Evolutionary conservation across 2,329 filamentous ascomycete species (phyloP).

Genomic region (Beauveria medogensis): DNA sequence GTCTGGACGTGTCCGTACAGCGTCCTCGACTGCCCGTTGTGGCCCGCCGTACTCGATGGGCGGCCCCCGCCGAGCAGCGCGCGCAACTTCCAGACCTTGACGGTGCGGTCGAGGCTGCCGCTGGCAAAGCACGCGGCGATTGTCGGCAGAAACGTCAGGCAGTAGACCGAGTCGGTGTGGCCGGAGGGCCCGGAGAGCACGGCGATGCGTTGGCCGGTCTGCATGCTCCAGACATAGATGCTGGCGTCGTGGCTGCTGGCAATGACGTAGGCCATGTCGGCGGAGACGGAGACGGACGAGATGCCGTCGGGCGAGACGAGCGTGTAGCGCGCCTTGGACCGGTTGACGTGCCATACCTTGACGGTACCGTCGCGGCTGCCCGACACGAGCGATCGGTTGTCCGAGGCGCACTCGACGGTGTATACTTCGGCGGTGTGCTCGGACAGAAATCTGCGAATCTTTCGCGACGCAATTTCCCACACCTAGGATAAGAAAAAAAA

Average conservation of each 20-base stretch:
- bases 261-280: constrained; percentile 86
- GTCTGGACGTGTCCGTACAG: constrained; percentile 90
- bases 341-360: constrained; percentile 89
- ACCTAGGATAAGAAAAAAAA: constrained; percentile 46
- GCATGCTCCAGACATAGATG: constrained; percentile 91
- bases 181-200: constrained; percentile 86
- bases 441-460: constrained; percentile 83
- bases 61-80: neutral
- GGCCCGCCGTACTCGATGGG: neutral
- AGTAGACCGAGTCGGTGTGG: constrained; percentile 95
- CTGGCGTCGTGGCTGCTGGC: constrained; percentile 96
- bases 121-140: constrained; percentile 83
- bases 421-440: constrained; percentile 99
- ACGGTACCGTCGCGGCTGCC: constrained; percentile 92
- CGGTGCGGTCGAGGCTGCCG: constrained; percentile 92
- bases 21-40: constrained; percentile 36
- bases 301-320: constrained; percentile 93
- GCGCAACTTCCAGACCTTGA: constrained; percentile 95
- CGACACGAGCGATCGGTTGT: constrained; percentile 88
- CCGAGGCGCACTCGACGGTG: constrained; percentile 87
- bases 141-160: constrained; percentile 84
- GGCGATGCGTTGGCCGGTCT: constrained; percentile 68
- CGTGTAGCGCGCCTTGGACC: constrained; percentile 70
- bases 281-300: constrained; percentile 93
- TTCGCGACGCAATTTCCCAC: constrained; percentile 80